These are phyloP conservation scores for Mycocentrospora acerina DNA, from an alignment of 2,329 filamentous ascomycete species.

Conservation along the genomic window DNA sequence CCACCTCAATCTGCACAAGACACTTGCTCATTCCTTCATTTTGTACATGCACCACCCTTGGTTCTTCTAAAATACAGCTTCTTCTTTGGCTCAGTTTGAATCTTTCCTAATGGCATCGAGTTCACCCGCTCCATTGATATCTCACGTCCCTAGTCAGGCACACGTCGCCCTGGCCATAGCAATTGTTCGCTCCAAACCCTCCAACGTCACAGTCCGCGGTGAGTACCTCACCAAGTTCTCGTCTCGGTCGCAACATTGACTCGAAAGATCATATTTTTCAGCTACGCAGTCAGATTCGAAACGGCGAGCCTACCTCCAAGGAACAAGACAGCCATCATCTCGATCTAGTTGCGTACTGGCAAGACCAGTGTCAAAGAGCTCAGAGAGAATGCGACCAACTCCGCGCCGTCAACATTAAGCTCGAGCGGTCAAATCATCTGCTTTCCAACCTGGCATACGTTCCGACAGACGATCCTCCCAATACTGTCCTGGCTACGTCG, in stretches of 20 bases:
- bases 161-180: constrained; percentile 39
- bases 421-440: constrained; percentile 31
- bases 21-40: too few species aligned
- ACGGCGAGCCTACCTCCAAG: constrained; percentile 16
- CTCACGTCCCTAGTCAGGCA: constrained; percentile 19
- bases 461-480: not conserved
- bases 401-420: constrained; percentile 21
- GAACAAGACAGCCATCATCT: constrained; percentile 36
- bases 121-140: not conserved
- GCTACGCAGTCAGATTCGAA: constrained; percentile 41
- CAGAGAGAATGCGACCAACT: constrained; percentile 28
- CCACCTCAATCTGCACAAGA: too few species aligned
- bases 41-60: too few species aligned
- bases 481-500: constrained; percentile 2
- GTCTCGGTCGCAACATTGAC: too few species aligned
- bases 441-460: constrained; percentile 9
- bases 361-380: constrained; percentile 21
- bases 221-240: not conserved
- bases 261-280: constrained; percentile 32
- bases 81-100: too few species aligned
- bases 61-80: too few species aligned
- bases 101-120: constrained; percentile 11
- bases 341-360: constrained; percentile 46
- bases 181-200: constrained; percentile 44
- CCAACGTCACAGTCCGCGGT: constrained; percentile 35